A percentile compares a stretch with the other conserved stretches of the same genome.
phyloP scores from a whole-genome alignment of 2,329 filamentous ascomycete genomes.

The Ophiostoma ulmi region DNA sequence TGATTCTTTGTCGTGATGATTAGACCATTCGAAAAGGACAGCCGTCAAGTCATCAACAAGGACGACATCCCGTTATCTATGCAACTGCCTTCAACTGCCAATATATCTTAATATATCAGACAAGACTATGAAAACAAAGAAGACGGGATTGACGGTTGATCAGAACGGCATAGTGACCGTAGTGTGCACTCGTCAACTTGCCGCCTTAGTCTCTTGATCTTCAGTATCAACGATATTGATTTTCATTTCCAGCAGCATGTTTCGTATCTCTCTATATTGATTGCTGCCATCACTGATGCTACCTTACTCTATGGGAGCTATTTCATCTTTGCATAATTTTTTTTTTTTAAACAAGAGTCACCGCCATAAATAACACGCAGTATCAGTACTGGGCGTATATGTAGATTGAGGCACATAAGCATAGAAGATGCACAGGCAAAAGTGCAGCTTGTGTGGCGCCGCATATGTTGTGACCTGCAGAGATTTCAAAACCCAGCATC shows the following conservation, averaged over 20 bases:
- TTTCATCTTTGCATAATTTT: neutral
- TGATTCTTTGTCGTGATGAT: neutral
- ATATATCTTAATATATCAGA: neutral
- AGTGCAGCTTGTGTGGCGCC: neutral
- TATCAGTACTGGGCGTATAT: neutral
- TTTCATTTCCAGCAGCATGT: neutral
- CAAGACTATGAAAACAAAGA: neutral
- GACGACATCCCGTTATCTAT: neutral
- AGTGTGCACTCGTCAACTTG: neutral
- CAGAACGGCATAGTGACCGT: neutral
- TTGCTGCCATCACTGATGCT: neutral
- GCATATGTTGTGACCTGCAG: constrained; percentile 5
- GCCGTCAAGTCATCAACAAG: constrained; percentile 11
- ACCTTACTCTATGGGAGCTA: neutral
- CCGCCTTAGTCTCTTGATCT: neutral
- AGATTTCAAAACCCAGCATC: neutral
- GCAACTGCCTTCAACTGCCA: neutral
- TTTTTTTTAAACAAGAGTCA: neutral
- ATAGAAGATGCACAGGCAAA: neutral
- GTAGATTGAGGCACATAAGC: neutral
- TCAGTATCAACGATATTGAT: neutral
- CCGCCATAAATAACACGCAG: neutral
- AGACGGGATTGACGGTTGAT: neutral
- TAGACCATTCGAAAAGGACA: neutral
- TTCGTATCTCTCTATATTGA: constrained; percentile 7